These are phyloP conservation scores for Neurospora sp. DNA, from an alignment of 2,329 filamentous ascomycete species.

Conservation along the genomic window DNA sequence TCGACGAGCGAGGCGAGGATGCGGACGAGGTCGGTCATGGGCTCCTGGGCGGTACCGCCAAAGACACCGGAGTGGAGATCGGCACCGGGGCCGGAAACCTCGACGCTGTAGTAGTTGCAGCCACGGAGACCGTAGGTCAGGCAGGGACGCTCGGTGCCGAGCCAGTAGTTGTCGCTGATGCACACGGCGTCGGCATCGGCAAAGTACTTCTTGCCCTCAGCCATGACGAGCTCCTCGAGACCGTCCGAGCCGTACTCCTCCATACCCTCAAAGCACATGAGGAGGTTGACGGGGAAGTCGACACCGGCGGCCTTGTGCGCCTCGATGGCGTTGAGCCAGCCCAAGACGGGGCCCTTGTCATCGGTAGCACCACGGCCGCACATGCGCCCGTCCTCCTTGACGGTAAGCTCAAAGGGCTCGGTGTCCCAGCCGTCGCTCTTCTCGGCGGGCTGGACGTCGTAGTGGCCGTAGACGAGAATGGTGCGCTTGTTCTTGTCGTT, in stretches of 20 bases:
- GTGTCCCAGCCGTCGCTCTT: slow-evolving; percentile 93
- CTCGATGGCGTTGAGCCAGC: slow-evolving; percentile 97
- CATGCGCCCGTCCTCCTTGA: slow-evolving; percentile 91
- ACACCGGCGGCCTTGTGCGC: slow-evolving; percentile 91
- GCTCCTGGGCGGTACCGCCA: slow-evolving; percentile 91
- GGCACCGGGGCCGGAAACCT: slow-evolving; percentile 81
- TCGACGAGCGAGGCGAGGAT: slow-evolving; percentile 80
- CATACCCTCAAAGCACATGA: slow-evolving; percentile 99
- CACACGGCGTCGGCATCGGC: slow-evolving; percentile 92
- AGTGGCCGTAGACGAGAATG: slow-evolving; percentile 95
- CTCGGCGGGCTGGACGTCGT: slow-evolving; percentile 93
- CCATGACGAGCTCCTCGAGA: slow-evolving; percentile 85
- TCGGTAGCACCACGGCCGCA: slow-evolving; percentile 92
- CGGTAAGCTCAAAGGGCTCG: slow-evolving; percentile 79
- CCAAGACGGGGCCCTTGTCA: slow-evolving; percentile 94
- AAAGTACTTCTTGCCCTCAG: slow-evolving; percentile 89
- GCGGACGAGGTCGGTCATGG: slow-evolving; percentile 90
- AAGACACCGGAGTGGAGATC: slow-evolving; percentile 97
- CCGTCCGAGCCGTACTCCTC: slow-evolving; percentile 98
- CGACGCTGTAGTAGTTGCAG: slow-evolving; percentile 94
- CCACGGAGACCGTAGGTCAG: slow-evolving; percentile 94
- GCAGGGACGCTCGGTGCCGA: slow-evolving; percentile 96
- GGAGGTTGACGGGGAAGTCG: slow-evolving; percentile 91
- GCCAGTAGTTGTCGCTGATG: slow-evolving; percentile 99
- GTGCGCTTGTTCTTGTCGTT: slow-evolving; percentile 88